Evolutionary conservation across 1,284 basidiomycete species (phyloP).

Genomic region (Trametes hirsuta): DNA sequence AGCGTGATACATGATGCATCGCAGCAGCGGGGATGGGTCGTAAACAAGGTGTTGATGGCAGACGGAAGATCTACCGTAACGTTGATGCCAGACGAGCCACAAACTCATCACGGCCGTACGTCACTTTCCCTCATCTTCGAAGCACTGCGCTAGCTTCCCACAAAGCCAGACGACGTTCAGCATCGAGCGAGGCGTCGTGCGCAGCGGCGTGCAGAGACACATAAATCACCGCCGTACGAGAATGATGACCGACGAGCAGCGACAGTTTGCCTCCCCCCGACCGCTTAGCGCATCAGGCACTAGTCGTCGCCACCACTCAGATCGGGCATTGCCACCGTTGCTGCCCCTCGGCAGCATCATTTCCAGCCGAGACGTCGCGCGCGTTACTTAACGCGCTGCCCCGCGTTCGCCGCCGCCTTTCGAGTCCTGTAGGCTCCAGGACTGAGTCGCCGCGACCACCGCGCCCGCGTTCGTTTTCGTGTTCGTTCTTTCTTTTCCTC

Average conservation of each 20-base stretch:
- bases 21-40: no score
- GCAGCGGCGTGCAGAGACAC: no score
- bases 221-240: neutral
- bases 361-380: neutral
- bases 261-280: no score
- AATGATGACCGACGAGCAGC: no score
- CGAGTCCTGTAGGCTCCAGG: conserved; percentile 12
- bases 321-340: conserved; percentile 23
- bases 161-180: no score
- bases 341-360: conserved; percentile 7
- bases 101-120: no score
- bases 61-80: no score
- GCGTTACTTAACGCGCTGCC: conserved; percentile 13
- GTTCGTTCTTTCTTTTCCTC: neutral
- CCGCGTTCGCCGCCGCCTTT: conserved; percentile 11
- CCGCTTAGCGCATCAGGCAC: conserved; percentile 16
- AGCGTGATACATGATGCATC: no score
- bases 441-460: neutral
- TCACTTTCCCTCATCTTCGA: neutral
- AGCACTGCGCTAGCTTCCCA: neutral
- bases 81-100: no score
- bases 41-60: no score
- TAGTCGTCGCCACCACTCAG: conserved; percentile 9
- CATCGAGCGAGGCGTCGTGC: no score
- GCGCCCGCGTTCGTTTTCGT: neutral